Base-by-base conservation (phyloP, 345 rosid species). In the Syzygium grande region DNA sequence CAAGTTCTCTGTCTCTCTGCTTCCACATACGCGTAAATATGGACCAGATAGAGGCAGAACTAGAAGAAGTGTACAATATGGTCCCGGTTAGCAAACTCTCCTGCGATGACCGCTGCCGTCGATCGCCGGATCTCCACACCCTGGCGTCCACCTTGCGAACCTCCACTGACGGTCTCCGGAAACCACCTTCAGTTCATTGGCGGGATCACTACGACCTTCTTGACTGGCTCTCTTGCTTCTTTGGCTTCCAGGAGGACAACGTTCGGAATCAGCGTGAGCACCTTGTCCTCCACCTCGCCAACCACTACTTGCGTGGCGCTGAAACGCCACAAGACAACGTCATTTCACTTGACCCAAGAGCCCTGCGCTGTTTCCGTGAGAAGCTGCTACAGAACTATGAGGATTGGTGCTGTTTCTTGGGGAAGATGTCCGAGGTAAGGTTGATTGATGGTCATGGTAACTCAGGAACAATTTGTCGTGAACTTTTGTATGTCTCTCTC, bases 201-300 rank as follows among this genome's bases (percentile, higher is more conserved):
- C 46, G 0, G 49, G 2, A 41, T 38, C 90, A 90, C 87, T 86
- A 90, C 95, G 99, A 97, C 95, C 86, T 96, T 86, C 86, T 97
- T 91, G 98, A 96, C 93, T 97, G 98, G 99, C 89, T 97, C 0
- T 19, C 83, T 0, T 11, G 4, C 23, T 90, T 92, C 73, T 97
- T 96, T 80, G 98, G 98, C 15, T 97, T 97, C 88, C 99, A 96
- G 68, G 61, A 68, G 16, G 99, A 94, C 85, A 97, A 91, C 94
- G 97, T 93, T 2, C 84, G 94, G 91, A 96, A 97, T 90, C 99
- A 97, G 91, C 68, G 99, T 85, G 99, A 96, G 90, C 92, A 97
- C 91, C 89, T 97, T 78, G 99, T 97, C n/a, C 99, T 97, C 58
- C 98, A 94, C 92, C 89, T 97, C 49, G 94, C 98, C 51, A 97